Conservation (phyloP, 2,329 filamentous ascomycete species). For the Xylariaceae sp. region DNA sequence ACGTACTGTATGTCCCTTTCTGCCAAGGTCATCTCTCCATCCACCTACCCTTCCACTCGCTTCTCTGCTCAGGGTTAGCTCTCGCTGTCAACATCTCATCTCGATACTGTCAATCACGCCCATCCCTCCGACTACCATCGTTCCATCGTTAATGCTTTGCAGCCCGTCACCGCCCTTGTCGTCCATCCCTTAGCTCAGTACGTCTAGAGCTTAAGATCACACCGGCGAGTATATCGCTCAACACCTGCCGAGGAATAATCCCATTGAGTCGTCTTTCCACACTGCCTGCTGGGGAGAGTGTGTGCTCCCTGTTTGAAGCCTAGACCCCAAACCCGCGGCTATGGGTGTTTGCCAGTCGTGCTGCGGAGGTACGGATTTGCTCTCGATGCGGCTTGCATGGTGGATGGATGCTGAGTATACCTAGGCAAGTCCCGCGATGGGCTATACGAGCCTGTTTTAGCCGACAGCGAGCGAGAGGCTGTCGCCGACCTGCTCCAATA, state of each 20-base stretch:
- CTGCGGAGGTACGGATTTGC: conserved; percentile 31
- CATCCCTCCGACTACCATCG: conserved; percentile 6
- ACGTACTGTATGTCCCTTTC: background rate
- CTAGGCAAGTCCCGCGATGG: conserved; percentile 72
- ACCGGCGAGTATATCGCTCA: conserved; percentile 1
- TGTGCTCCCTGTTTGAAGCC: conserved; percentile 6
- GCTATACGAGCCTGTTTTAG: conserved; percentile 79
- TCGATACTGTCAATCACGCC: conserved; percentile 1
- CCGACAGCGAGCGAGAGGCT: conserved; percentile 93
- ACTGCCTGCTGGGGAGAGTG: background rate
- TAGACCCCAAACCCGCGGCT: conserved; percentile 19
- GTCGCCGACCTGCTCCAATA: conserved; percentile 93
- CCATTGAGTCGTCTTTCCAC: background rate
- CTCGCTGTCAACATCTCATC: background rate
- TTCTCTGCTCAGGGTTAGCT: background rate
- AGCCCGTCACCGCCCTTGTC: background rate
- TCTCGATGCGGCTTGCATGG: background rate
- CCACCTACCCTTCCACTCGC: background rate
- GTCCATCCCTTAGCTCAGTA: conserved; percentile 4
- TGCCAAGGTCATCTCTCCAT: background rate
- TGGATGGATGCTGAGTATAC: conserved; percentile 28
- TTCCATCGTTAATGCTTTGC: background rate
- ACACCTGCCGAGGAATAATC: background rate
- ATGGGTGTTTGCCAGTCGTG: conserved; percentile 35
- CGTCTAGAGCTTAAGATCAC: background rate